These are phyloP conservation scores for Salix koriyanagi DNA, from an alignment of 345 rosid species.

Conservation along the genomic window DNA sequence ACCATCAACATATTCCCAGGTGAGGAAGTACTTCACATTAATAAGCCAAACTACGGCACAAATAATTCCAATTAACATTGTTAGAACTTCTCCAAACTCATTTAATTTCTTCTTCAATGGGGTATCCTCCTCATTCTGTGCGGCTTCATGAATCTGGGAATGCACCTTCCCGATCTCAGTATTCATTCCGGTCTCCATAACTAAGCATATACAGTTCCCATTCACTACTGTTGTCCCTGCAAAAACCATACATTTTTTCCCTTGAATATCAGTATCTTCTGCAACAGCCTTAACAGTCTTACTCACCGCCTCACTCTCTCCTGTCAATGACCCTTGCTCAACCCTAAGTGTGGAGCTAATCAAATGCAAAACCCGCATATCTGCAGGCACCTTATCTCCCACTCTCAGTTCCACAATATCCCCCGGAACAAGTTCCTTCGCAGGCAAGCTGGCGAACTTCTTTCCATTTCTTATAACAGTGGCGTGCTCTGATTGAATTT, in stretches of 20 bases:
- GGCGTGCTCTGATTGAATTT: conserved; percentile 82
- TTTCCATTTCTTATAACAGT: conserved; percentile 62
- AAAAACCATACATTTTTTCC: conserved; percentile 82
- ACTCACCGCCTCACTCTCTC: conserved; percentile 88
- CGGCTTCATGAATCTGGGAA: conserved; percentile 88
- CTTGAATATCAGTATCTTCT: conserved; percentile 73
- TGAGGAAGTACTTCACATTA: conserved; percentile 81
- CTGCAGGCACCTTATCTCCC: conserved; percentile 92
- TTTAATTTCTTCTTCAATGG: conserved; percentile 91
- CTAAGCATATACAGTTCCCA: conserved; percentile 77
- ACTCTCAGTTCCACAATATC: conserved; percentile 82
- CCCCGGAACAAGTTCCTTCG: conserved; percentile 86
- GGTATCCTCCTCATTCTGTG: conserved; percentile 81
- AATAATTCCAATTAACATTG: conserved; percentile 69
- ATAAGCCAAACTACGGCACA: conserved; percentile 93
- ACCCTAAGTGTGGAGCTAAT: conserved; percentile 74
- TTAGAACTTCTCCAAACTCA: conserved; percentile 79
- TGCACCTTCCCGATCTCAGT: conserved; percentile 92
- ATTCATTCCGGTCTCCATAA: conserved; percentile 70
- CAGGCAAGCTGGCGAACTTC: conserved; percentile 43
- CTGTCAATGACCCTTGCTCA: conserved; percentile 90
- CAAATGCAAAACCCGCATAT: conserved; percentile 66
- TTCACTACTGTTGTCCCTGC: conserved; percentile 87
- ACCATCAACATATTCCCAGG: conserved; percentile 90
- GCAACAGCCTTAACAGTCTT: conserved; percentile 65